Evolutionary conservation across 306 rosid species (phyloP).

Genomic region (Sicyos edulis): DNA sequence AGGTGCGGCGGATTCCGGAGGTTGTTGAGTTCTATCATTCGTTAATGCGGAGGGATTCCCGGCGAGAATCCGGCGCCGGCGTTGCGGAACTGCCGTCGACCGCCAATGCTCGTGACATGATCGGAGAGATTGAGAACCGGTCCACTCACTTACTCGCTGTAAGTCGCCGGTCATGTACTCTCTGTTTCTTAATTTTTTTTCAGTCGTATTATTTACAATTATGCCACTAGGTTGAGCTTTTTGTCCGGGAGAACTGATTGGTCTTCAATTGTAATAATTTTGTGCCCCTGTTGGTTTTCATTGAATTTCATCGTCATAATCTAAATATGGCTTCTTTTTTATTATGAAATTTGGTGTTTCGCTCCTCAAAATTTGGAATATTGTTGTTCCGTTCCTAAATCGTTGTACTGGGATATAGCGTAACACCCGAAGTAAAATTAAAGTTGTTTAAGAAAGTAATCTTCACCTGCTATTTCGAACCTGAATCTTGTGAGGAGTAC

Average conservation of each 20-base stretch:
- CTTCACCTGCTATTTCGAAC: too few species aligned
- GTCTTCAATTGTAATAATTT: slow-evolving; percentile 19
- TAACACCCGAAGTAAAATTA: too few species aligned
- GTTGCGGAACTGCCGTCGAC: slow-evolving; percentile 43
- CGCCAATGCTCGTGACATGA: slow-evolving; percentile 88
- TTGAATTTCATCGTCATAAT: slow-evolving; percentile 29
- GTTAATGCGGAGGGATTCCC: slow-evolving; percentile 79
- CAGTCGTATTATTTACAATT: slow-evolving; percentile 26
- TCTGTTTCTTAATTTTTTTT: neutral
- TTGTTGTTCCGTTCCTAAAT: too few species aligned
- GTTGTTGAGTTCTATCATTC: slow-evolving; percentile 98
- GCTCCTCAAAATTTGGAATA: too few species aligned
- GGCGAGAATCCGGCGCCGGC: slow-evolving; percentile 49
- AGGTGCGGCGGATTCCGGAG: slow-evolving; percentile 82
- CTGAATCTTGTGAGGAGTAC: too few species aligned
- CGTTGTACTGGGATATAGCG: too few species aligned
- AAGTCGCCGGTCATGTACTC: slow-evolving; percentile 35
- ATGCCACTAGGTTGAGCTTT: slow-evolving; percentile 35
- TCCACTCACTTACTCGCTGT: slow-evolving; percentile 80
- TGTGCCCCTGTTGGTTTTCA: slow-evolving; percentile 22
- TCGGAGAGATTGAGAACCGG: slow-evolving; percentile 99
- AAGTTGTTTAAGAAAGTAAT: too few species aligned
- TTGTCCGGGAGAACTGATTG: slow-evolving; percentile 40
- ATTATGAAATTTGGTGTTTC: too few species aligned
- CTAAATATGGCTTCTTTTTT: slow-evolving; percentile 9